Base-by-base conservation (phyloP, 2,329 filamentous ascomycete species). In the Calonectria crousiana region DNA sequence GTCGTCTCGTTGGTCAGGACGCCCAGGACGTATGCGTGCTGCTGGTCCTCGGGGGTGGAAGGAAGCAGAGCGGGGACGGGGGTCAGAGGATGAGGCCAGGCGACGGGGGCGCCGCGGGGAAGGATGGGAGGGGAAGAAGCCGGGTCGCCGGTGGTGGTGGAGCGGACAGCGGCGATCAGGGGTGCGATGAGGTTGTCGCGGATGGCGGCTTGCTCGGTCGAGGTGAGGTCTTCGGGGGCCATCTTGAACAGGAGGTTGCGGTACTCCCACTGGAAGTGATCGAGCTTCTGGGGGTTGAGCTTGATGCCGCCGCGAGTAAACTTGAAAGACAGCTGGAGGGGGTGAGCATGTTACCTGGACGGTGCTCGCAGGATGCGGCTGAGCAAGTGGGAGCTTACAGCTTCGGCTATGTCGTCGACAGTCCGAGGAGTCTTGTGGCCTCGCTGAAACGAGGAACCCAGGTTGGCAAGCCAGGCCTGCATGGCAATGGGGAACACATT, bases 251-350 rank as follows among this genome's bases (percentile, higher is more conserved):
- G 81, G 8, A 83, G 78, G 36, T 82, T 83, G 23, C 83, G 79
- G 81, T 96, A 95, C 60, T 91, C 89, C 78, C 90, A 92, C 81
- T 98, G 95, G 64, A 98, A 90, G 83, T 93, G 95, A 79, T 91
- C 90, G 20, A 98, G 89, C 82, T 98, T 99, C 64, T 92, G 91
- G 66, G 93, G 90, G 26, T 94, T 92, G 23, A 98, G 95, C 18
- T 94, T 93, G 9, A 96, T 95, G 83, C 98, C 96, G 13, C 96
- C 96, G 79, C 94, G 95, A 4, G 95, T 98, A 85, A 98, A 97
- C 81, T 95, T 95, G 77, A 98, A 89, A 58, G 93, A 92, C 82
- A 98, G 96, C 90, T 95, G 32, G 53, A 1, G 53, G 23, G 32
- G 4, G 6, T 9, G n/a, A 4, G 9, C 56, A 36, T 58, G 32